Percentiles rank a stretch among this genome's conserved stretches.
Evolutionary conservation across 441 rosid species (phyloP).

Genomic region (Monsonia emarginata): DNA sequence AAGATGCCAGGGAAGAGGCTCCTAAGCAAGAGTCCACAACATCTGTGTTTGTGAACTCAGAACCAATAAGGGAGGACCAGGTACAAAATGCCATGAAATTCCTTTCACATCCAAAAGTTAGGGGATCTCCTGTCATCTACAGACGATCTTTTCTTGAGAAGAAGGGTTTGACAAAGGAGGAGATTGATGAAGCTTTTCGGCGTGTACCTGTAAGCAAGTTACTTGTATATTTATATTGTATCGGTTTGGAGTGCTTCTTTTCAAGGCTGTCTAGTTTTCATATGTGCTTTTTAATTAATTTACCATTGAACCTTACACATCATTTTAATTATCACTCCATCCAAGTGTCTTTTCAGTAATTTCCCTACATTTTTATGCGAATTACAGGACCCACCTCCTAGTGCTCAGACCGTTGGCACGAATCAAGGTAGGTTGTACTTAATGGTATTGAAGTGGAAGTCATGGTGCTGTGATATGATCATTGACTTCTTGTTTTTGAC

Average conservation of each 20-base stretch:
- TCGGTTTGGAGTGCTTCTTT: not conserved
- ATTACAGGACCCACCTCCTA: constrained; percentile 71
- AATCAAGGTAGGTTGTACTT: constrained; percentile 44
- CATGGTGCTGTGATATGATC: not conserved
- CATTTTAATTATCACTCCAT: not conserved
- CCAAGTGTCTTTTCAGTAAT: constrained; percentile 4
- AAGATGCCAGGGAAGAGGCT: constrained; percentile 36
- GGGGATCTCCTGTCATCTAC: constrained; percentile 75
- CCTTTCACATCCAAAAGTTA: constrained; percentile 85
- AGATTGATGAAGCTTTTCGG: constrained; percentile 86
- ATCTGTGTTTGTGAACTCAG: constrained; percentile 70
- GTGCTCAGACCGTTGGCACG: constrained; percentile 41
- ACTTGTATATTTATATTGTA: not conserved
- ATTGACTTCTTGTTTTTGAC: constrained; percentile 13
- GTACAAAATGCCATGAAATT: constrained; percentile 84
- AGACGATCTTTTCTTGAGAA: constrained; percentile 84
- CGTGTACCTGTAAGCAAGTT: constrained; percentile 66
- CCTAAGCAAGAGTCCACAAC: constrained; percentile 27
- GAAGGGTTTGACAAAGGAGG: constrained; percentile 92
- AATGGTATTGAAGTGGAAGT: constrained; percentile 2
- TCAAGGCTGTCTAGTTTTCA: not conserved
- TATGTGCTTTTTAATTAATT: not conserved
- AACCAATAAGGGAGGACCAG: constrained; percentile 86
- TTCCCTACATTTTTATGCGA: constrained; percentile 9
- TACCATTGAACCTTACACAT: constrained; percentile 10